Base-by-base conservation (phyloP, 768 basidiomycete genomes). In the Tylopilus sp. region DNA sequence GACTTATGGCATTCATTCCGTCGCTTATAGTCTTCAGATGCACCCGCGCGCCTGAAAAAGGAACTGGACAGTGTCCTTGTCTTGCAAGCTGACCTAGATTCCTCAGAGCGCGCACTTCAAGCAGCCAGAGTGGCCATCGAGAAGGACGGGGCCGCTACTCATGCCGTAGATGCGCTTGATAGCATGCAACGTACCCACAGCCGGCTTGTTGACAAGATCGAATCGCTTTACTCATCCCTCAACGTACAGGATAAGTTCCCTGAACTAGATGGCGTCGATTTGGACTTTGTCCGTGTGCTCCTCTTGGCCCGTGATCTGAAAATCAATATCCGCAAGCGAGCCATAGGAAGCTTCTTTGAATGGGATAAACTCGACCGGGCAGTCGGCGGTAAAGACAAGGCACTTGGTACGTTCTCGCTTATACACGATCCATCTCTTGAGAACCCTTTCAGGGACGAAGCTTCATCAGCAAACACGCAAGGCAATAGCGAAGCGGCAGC, bases 21-120 rank as follows among this genome's bases (percentile, higher is more conserved):
- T 10, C n/a, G 4, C 16, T 36, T 6, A 8, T 9, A 38, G 5
- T 11, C 25, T 36, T n/a, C 16, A 53, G 54, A 56, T 52, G 45
- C 50, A 4, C 54, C 45, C 1, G 7, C 26, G 2, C 22, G 21
- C 2, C 44, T 45, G 25, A 59, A 56, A 19, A 59, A 56, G 16
- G 47, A 57, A 3, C 54, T 58, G 2, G 40, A 58, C 2, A 30
- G 24, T 3, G 38, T 59, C 0, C 19, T 53, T 6, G 13, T 13
- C 6, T 14, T 76, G 2, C 72, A 73, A 49, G 62, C 64, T 0
- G 50, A 68, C 14, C 31, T 71, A 6, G 63, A 71, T 6, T 41
- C 29, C 12, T 48, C 69, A 1, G 66, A 72, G 16, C 55, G 47
- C 2, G 51, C 63, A 1, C 62, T 72, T 9, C 29, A 58, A 17